Conservation (phyloP, 2,329 filamentous ascomycete genomes). For the Botrytis cinerea region DNA sequence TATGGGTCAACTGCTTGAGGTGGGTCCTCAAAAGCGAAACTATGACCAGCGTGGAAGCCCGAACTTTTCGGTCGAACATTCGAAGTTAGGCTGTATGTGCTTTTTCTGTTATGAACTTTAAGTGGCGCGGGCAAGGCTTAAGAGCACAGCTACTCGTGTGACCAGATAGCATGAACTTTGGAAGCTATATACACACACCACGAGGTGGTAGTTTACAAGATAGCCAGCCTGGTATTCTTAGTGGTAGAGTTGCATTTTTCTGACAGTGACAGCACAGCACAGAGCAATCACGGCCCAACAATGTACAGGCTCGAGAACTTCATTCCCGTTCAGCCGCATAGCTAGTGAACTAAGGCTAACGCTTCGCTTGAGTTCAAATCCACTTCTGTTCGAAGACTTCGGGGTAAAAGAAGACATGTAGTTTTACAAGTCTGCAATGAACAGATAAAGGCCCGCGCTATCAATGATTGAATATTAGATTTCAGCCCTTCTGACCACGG, state of each 20-base stretch:
- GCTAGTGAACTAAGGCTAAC: not conserved
- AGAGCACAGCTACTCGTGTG: not conserved
- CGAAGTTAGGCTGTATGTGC: not conserved
- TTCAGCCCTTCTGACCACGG: not conserved
- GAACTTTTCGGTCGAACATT: not conserved
- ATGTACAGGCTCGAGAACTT: too few species aligned
- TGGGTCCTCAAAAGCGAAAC: not conserved
- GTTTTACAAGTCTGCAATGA: not conserved
- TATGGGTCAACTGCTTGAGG: not conserved
- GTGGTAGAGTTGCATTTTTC: too few species aligned
- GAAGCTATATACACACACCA: too few species aligned
- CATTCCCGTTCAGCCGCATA: not conserved
- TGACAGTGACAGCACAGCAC: too few species aligned
- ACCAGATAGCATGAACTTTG: too few species aligned
- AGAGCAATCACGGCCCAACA: too few species aligned
- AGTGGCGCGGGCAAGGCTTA: not conserved
- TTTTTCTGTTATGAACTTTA: not conserved
- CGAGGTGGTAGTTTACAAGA: too few species aligned
- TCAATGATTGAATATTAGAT: not conserved
- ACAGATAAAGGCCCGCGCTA: not conserved
- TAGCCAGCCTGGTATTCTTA: too few species aligned
- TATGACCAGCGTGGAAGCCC: not conserved
- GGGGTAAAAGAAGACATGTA: fast-evolving
- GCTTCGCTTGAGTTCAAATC: not conserved
- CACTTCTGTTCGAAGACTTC: not conserved